Evolutionary conservation across 2,329 filamentous ascomycete genomes (phyloP).

Genomic region (Huntiella omanensis): DNA sequence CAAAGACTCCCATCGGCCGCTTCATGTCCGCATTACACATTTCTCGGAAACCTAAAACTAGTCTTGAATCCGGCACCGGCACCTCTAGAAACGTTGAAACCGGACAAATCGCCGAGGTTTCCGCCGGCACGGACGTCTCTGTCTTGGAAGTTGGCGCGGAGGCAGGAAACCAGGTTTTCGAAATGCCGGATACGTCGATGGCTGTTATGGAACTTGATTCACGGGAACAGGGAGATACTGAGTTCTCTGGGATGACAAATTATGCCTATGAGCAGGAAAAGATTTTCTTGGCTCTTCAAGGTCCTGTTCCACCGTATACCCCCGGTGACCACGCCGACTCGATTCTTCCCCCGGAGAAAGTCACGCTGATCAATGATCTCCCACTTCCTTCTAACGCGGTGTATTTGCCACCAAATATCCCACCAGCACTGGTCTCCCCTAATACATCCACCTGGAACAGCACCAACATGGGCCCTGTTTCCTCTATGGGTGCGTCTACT

Average conservation of each 20-base stretch:
- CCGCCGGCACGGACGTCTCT: not conserved
- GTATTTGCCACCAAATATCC: conserved; percentile 10
- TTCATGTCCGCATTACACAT: conserved; percentile 25
- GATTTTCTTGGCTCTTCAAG: conserved; percentile 30
- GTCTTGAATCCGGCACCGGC: conserved; percentile 1
- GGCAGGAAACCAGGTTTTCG: conserved; percentile 30
- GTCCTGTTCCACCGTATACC: conserved; percentile 29
- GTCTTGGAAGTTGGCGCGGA: conserved; percentile 23
- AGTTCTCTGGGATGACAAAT: conserved; percentile 23
- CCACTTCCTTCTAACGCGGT: conserved; percentile 12
- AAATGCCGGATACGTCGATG: conserved; percentile 27
- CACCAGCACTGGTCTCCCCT: conserved; percentile 2
- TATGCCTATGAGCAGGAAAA: conserved; percentile 34
- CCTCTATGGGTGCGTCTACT: conserved; percentile 4
- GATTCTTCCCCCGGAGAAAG: conserved; percentile 3
- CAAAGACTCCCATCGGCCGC: conserved; percentile 20
- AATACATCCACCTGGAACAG: conserved; percentile 1
- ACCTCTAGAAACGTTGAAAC: too few species aligned
- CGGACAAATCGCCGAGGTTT: conserved; percentile 11
- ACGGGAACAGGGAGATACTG: conserved; percentile 18
- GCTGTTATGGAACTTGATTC: conserved; percentile 22
- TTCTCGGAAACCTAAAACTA: conserved; percentile 18
- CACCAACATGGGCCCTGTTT: conserved; percentile 3
- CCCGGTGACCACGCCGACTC: conserved; percentile 17
- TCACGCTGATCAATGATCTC: conserved; percentile 1